Percentiles rank a stretch among this genome's conserved stretches.
phyloP scores from a whole-genome alignment of 1,284 basidiomycete genomes.

The Leccinum glutinopallens region DNA sequence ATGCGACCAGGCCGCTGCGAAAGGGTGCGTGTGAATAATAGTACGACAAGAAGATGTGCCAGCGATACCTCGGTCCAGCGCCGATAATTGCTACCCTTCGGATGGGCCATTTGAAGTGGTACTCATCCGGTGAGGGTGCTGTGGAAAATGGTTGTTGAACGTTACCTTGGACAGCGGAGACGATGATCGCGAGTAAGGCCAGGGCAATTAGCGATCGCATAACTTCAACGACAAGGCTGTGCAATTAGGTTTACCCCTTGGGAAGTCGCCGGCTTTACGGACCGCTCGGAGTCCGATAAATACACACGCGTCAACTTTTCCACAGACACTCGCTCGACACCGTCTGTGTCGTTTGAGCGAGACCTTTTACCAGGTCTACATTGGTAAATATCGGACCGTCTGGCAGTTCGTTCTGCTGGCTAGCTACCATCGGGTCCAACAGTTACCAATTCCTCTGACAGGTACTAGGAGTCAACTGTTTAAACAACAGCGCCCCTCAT shows the following conservation, averaged over 20 bases:
- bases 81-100: constrained; percentile 22
- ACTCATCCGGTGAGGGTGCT: neutral
- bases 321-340: too few relatives aligned
- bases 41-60: too few relatives aligned
- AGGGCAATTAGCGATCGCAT: constrained; percentile 1
- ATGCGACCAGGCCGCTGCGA: constrained; percentile 16
- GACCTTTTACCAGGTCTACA: too few relatives aligned
- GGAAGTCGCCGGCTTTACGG: neutral
- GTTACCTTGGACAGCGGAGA: neutral
- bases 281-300: neutral
- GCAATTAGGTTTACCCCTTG: neutral
- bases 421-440: neutral
- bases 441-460: neutral
- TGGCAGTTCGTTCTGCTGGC: neutral
- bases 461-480: neutral
- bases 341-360: too few relatives aligned
- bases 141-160: constrained; percentile 14
- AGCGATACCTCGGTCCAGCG: constrained; percentile 20
- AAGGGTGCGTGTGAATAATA: neutral
- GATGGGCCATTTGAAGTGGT: constrained; percentile 21
- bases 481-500: too few relatives aligned
- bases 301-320: too few relatives aligned
- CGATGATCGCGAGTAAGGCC: constrained; percentile 5
- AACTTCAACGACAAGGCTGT: neutral
- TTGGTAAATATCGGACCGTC: neutral